Evolutionary conservation across 257 asterid species (phyloP).

Genomic region (Apocynum venetum): DNA sequence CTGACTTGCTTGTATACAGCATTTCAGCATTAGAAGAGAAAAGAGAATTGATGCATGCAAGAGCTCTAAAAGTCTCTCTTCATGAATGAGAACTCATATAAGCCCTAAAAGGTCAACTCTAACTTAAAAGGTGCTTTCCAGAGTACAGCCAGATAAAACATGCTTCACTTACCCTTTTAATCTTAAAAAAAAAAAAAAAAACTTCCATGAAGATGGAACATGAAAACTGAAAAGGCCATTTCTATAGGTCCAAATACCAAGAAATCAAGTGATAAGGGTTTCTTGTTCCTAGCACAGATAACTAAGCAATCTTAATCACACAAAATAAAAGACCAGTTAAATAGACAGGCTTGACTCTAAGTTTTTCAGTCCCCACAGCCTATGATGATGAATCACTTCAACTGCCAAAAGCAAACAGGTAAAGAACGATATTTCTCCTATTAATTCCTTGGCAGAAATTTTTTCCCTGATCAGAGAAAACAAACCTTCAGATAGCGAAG

Average conservation of each 20-base stretch:
- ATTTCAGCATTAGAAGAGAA: neutral
- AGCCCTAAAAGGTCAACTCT: neutral
- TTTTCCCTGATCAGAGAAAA: slow-evolving; percentile 6
- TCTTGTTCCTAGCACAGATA: neutral
- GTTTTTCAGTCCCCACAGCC: neutral
- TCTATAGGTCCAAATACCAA: neutral
- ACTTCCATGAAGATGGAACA: no score
- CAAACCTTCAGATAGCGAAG: slow-evolving; percentile 78
- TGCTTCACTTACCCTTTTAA: neutral
- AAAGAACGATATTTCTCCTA: neutral
- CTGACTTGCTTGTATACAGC: neutral
- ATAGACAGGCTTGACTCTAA: neutral
- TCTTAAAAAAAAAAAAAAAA: no score
- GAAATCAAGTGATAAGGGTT: neutral
- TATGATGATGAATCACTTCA: neutral
- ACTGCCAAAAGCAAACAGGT: neutral
- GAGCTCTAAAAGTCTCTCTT: neutral
- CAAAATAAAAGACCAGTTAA: neutral
- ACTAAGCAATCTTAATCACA: neutral
- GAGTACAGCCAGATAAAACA: neutral
- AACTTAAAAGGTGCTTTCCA: neutral
- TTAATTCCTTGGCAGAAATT: neutral
- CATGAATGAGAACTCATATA: neutral
- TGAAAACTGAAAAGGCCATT: no score
- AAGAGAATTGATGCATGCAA: neutral